Base-by-base conservation (phyloP, 2,329 filamentous ascomycete species). In the Fusarium odoratissimum region DNA sequence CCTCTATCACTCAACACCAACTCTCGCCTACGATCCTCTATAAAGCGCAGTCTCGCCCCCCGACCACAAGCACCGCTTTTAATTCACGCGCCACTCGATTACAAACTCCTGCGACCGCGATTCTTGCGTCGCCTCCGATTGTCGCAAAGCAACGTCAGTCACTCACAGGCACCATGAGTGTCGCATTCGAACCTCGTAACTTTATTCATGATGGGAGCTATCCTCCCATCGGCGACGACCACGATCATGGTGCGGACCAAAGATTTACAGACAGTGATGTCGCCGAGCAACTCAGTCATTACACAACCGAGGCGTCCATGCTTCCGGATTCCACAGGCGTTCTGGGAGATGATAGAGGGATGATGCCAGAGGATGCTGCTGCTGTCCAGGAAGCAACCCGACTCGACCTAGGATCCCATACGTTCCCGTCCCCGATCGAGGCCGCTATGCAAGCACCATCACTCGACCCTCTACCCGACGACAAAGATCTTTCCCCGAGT, bases 181-280 rank as follows among this genome's bases (percentile, higher is more conserved):
- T 89, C 74, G 86, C 85, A 44, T 89, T 86, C 76, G 86, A 89
- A 72, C 80, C 84, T 30, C 81, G 86, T 65, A 83, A 80, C 72
- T 86, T 88, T 67, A 82, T 87, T 42, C 82, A 86, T 60, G 84
- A 86, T 58, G 85, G 84, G 60, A 78, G 81, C 25, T 88, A 88
- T 64, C 83, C 86, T 13, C 78, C 84, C 30, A 85, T 87, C 62
- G 83, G 82, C 46, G 84, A 86, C 71, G 82, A 83, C 19, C 79
- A 82, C 62, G 84, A 86, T 49, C 81, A 84, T 49, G 79, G 79
- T 44, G 77, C 80, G 62, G 80, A 83, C 52, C 82, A 85, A 63
- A 80, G 83, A 55, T 85, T 81, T 74, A 81, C 82, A 64, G 84
- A 86, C 69, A 82, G 79, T 74, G 83, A 82, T 75, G 82, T 84